Percentiles rank a stretch among this genome's conserved stretches.
Evolutionary conservation across 2,329 filamentous ascomycete species (phyloP).

Genomic region (Cladophialophora carrionii): DNA sequence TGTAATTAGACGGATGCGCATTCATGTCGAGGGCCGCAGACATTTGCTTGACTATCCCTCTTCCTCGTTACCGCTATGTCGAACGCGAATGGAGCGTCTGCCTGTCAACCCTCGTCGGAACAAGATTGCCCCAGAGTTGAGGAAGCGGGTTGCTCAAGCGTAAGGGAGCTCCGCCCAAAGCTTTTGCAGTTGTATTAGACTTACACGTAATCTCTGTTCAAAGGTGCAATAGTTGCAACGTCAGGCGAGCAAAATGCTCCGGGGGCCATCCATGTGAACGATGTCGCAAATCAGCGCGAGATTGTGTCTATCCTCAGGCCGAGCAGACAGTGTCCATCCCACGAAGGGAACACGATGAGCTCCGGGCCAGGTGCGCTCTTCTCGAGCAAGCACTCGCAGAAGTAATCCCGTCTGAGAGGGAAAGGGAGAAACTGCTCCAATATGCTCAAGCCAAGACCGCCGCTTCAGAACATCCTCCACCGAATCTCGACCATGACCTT

Average conservation of each 20-base stretch:
- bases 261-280: conserved; percentile 55
- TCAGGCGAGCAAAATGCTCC: conserved; percentile 58
- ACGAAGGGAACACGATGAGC: conserved; percentile 49
- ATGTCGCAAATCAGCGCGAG: conserved; percentile 50
- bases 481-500: conserved; percentile 17
- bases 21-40: background rate
- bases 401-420: conserved; percentile 21
- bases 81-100: conserved; percentile 21
- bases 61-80: conserved; percentile 1
- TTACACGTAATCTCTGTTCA: background rate
- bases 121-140: conserved; percentile 22
- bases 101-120: conserved; percentile 26
- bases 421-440: conserved; percentile 26
- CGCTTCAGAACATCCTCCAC: conserved; percentile 10
- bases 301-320: conserved; percentile 54
- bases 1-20: background rate
- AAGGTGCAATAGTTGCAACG: conserved; percentile 60
- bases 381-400: conserved; percentile 44
- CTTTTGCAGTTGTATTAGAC: background rate
- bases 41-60: background rate
- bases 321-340: conserved; percentile 53
- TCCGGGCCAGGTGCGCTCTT: conserved; percentile 47
- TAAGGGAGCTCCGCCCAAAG: background rate
- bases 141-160: conserved; percentile 27
- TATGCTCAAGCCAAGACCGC: conserved; percentile 11